These are phyloP conservation scores for Fusarium paranaense DNA, from an alignment of 2,329 filamentous ascomycete genomes.

Conservation along the genomic window DNA sequence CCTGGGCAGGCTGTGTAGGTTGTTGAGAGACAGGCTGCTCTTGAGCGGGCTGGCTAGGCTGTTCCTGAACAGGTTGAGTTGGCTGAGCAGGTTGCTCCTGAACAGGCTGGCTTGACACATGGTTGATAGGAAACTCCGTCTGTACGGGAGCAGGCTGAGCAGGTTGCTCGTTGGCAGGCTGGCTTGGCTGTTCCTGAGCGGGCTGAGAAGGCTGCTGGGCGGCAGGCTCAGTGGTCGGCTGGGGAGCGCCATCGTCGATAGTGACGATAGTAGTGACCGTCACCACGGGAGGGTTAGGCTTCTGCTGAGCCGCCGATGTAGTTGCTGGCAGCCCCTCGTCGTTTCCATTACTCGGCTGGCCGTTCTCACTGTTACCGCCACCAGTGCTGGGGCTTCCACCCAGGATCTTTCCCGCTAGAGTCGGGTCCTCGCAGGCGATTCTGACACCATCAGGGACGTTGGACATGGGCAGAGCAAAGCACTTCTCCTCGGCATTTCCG, in stretches of 20 bases:
- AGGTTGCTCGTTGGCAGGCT: conserved; percentile 2
- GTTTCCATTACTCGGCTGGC: conserved; percentile 12
- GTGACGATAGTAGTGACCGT: conserved; percentile 48
- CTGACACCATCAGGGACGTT: conserved; percentile 57
- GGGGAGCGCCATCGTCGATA: conserved; percentile 38
- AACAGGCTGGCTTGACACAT: not conserved
- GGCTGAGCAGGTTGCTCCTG: conserved; percentile 25
- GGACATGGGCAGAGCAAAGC: conserved; percentile 67
- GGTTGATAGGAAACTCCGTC: not conserved
- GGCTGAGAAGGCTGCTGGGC: conserved; percentile 14
- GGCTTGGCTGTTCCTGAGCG: not conserved
- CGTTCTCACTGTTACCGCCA: conserved; percentile 1
- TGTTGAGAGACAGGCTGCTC: conserved; percentile 6
- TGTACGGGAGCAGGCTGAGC: not conserved
- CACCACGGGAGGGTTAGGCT: conserved; percentile 39
- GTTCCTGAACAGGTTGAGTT: conserved; percentile 12
- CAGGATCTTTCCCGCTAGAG: conserved; percentile 57
- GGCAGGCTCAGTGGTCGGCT: conserved; percentile 23
- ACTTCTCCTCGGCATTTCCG: conserved; percentile 47
- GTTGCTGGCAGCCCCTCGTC: conserved; percentile 23
- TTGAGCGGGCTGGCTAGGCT: conserved; percentile 11
- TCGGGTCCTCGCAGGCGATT: conserved; percentile 59
- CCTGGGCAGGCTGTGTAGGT: conserved; percentile 11
- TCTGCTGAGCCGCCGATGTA: conserved; percentile 17
- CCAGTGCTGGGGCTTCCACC: conserved; percentile 42